Evolutionary conservation across 108 stramenopile genomes (phyloP).

Genomic region (Cyclotella choctawhatcheeana): DNA sequence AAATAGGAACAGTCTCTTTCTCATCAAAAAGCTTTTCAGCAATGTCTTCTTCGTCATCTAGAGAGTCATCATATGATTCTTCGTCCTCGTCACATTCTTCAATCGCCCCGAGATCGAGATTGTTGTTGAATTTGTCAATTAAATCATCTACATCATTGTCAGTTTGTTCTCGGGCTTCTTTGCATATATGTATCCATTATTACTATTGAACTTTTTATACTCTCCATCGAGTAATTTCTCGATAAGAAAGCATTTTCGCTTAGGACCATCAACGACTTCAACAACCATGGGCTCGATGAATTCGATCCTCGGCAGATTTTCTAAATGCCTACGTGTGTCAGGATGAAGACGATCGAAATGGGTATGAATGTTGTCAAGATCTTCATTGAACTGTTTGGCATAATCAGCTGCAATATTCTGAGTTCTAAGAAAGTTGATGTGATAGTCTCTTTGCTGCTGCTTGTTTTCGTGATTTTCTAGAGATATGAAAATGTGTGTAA

Average conservation of each 20-base stretch:
- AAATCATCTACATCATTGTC: constrained; percentile 25
- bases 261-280: constrained; percentile 25
- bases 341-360: constrained; percentile 15
- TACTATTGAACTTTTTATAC: constrained; percentile 54
- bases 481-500: not conserved
- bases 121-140: constrained; percentile 7
- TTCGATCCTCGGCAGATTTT: constrained; percentile 28
- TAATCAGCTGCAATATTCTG: constrained; percentile 49
- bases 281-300: constrained; percentile 50
- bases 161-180: not conserved
- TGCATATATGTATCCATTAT: constrained; percentile 41
- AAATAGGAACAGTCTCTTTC: constrained; percentile 6
- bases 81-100: constrained; percentile 49
- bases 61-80: constrained; percentile 25
- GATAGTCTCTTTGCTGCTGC: constrained; percentile 30
- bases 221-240: constrained; percentile 47
- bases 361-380: constrained; percentile 15
- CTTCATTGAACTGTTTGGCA: constrained; percentile 55
- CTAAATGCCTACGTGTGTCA: constrained; percentile 8
- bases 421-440: constrained; percentile 54
- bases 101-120: constrained; percentile 48
- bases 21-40: constrained; percentile 18
- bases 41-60: constrained; percentile 15
- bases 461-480: constrained; percentile 13
- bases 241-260: constrained; percentile 34